A percentile compares a stretch with the other conserved stretches of the same genome.
These are phyloP conservation scores for Podospora fimiseda DNA, from an alignment of 495 filamentous ascomycete species.

Conservation along the genomic window DNA sequence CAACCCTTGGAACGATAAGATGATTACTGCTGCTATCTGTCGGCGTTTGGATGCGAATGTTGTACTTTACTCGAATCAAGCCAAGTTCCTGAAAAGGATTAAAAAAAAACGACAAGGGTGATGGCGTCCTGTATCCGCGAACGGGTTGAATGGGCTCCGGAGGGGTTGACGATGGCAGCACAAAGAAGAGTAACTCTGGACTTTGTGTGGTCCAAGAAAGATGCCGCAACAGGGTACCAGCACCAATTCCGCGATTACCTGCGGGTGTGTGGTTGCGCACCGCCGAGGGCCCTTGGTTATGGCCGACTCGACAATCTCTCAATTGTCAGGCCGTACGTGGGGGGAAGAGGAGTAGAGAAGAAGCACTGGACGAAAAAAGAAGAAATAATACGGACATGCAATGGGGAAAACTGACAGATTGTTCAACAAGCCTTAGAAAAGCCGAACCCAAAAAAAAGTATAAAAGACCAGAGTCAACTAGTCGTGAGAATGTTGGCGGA, in stretches of 20 bases:
- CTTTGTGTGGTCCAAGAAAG: neutral
- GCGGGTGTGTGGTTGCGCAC: neutral
- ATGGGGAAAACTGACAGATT: neutral
- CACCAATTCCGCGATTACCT: neutral
- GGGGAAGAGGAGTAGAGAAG: neutral
- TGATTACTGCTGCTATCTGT: neutral
- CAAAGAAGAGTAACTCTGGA: neutral
- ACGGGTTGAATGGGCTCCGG: neutral
- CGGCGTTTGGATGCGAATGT: neutral
- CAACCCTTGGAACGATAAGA: neutral
- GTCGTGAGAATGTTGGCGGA: neutral
- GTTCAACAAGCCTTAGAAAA: neutral
- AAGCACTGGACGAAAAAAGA: neutral
- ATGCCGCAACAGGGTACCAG: neutral
- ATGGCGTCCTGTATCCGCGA: neutral
- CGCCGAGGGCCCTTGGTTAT: neutral
- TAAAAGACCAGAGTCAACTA: neutral
- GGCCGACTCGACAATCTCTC: neutral
- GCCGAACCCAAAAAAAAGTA: neutral
- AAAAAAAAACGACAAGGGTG: neutral
- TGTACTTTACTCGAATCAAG: no score
- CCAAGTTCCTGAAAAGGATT: neutral
- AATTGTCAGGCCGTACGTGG: neutral
- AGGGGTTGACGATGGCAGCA: neutral
- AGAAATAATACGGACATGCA: neutral